Conservation (phyloP, 345 rosid species). For the Brassica incana region DNA sequence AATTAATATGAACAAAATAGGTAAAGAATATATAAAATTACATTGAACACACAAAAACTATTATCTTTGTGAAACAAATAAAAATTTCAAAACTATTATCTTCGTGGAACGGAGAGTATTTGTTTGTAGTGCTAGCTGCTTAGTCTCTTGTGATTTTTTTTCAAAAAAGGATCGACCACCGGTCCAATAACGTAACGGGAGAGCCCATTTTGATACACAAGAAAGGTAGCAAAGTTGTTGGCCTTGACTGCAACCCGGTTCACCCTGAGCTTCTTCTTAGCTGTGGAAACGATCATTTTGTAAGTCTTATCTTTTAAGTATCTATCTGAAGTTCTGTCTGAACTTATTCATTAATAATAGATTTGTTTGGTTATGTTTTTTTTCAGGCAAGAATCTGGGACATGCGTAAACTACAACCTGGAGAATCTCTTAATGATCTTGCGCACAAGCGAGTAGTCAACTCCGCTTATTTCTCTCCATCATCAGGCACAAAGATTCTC, state of each 20-base stretch:
- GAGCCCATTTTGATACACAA: constrained; percentile 78
- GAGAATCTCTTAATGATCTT: constrained; percentile 61
- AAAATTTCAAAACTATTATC: background rate
- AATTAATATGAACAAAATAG: background rate
- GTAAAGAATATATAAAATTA: too few relatives aligned
- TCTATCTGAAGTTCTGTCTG: background rate
- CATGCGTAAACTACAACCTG: constrained; percentile 68
- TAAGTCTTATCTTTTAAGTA: constrained; percentile 21
- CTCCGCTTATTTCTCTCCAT: constrained; percentile 94
- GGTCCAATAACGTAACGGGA: constrained; percentile 57
- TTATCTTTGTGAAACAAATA: too few relatives aligned
- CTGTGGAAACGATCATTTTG: constrained; percentile 97
- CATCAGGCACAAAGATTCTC: constrained; percentile 80
- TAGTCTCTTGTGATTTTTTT: background rate
- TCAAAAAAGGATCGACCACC: constrained; percentile 68
- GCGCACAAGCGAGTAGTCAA: constrained; percentile 87
- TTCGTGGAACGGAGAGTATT: background rate
- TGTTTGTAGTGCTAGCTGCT: background rate
- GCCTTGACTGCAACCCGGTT: constrained; percentile 92
- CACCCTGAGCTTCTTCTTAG: constrained; percentile 89
- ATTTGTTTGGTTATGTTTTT: constrained; percentile 29
- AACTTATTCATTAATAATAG: background rate
- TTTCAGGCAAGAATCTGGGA: constrained; percentile 95
- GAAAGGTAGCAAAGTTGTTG: constrained; percentile 90
- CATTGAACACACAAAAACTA: too few relatives aligned